Conservation (phyloP, 352 stramenopile species). For the Elongisporangium senticosum region DNA sequence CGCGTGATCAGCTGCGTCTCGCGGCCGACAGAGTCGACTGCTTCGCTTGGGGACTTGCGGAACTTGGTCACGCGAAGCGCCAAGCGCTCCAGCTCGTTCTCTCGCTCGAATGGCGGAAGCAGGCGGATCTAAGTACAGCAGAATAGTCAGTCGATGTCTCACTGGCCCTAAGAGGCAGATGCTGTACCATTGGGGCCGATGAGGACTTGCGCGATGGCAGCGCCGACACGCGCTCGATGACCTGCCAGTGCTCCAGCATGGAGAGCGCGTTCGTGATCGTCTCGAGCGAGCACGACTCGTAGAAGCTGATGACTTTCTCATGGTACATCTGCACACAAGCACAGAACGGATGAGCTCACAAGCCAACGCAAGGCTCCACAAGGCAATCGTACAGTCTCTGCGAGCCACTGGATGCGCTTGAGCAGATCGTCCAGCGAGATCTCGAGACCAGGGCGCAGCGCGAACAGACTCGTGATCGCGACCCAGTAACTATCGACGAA, state of each 20-base stretch:
- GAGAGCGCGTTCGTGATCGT: constrained; percentile 76
- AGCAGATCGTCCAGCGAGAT: constrained; percentile 58
- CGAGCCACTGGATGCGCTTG: constrained; percentile 79
- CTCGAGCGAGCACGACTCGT: constrained; percentile 82
- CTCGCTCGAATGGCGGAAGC: constrained; percentile 33
- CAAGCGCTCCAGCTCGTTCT: constrained; percentile 56
- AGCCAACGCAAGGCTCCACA: not conserved
- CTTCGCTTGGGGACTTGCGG: constrained; percentile 57
- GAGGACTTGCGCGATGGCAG: constrained; percentile 4
- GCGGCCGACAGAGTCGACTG: constrained; percentile 28
- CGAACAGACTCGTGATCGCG: constrained; percentile 66
- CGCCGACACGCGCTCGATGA: constrained; percentile 41
- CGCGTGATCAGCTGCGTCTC: constrained; percentile 60
- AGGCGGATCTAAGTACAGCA: constrained; percentile 23
- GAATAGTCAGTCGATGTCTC: not conserved
- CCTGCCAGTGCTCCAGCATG: constrained; percentile 58
- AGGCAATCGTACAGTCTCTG: constrained; percentile 38
- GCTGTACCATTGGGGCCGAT: constrained; percentile 6
- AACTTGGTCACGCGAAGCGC: constrained; percentile 62
- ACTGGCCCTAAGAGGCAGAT: constrained; percentile 10
- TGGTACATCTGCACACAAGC: constrained; percentile 63
- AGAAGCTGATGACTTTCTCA: constrained; percentile 79
- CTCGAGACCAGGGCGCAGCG: constrained; percentile 41
- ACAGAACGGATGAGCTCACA: not conserved
- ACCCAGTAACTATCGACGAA: constrained; percentile 88